These are phyloP conservation scores for Phaeotremella skinneri DNA, from an alignment of 768 basidiomycete genomes.

Conservation along the genomic window DNA sequence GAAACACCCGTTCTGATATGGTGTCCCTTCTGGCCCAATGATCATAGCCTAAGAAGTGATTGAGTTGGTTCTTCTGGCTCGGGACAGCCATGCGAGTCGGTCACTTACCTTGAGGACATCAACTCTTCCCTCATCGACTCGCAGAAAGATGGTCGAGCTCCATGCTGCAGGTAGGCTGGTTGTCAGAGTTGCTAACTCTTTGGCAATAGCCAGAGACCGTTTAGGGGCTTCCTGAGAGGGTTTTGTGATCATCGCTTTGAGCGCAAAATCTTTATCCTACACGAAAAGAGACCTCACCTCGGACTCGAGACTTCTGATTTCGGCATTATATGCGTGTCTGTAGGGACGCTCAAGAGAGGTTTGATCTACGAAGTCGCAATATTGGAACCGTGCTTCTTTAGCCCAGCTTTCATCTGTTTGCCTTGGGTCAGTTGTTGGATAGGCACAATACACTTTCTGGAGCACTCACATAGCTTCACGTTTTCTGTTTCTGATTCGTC, in stretches of 20 bases:
- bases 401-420: constrained; percentile 72
- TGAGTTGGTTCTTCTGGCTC: constrained; percentile 12
- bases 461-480: constrained; percentile 58
- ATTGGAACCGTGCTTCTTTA: constrained; percentile 76
- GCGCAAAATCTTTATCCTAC: background rate
- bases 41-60: constrained; percentile 49
- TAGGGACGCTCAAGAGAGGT: constrained; percentile 8
- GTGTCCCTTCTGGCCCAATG: constrained; percentile 89
- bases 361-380: constrained; percentile 75
- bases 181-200: constrained; percentile 92
- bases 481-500: constrained; percentile 67
- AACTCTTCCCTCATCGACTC: constrained; percentile 86
- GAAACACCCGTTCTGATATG: constrained; percentile 84
- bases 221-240: constrained; percentile 68
- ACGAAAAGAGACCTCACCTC: constrained; percentile 11
- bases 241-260: background rate
- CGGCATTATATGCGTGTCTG: constrained; percentile 25
- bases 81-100: background rate
- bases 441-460: background rate
- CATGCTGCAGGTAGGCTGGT: constrained; percentile 92
- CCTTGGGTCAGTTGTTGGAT: constrained; percentile 3
- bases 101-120: constrained; percentile 78
- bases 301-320: constrained; percentile 15
- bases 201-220: constrained; percentile 88
- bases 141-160: constrained; percentile 89